Evolutionary conservation across 2,329 filamentous ascomycete genomes (phyloP).

Genomic region (Paraphaeosphaeria sporulosa): DNA sequence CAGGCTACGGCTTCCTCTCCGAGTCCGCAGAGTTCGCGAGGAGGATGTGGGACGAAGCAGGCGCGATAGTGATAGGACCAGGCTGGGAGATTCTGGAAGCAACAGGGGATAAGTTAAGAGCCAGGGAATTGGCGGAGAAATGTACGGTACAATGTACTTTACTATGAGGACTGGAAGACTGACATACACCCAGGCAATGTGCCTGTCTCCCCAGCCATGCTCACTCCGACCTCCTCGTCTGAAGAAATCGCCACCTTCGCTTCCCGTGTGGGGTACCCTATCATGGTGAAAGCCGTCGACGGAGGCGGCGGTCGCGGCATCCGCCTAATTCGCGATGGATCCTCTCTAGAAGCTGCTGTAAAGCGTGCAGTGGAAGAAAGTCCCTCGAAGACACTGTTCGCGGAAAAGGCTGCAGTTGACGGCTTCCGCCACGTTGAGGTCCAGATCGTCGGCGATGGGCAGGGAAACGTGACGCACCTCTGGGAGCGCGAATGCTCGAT

Average conservation of each 20-base stretch:
- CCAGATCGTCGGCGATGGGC: conserved; percentile 66
- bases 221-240: conserved; percentile 52
- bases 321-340: conserved; percentile 36
- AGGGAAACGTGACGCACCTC: conserved; percentile 60
- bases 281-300: conserved; percentile 72
- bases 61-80: conserved; percentile 61
- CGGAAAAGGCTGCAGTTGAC: conserved; percentile 68
- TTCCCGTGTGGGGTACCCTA: conserved; percentile 58
- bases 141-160: conserved; percentile 43
- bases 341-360: conserved; percentile 47
- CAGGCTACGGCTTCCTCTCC: conserved; percentile 69
- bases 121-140: conserved; percentile 59
- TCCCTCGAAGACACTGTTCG: conserved; percentile 64
- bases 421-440: conserved; percentile 69
- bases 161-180: not conserved
- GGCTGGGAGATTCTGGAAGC: conserved; percentile 63
- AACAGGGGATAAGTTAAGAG: conserved; percentile 65
- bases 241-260: conserved; percentile 66
- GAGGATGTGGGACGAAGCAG: conserved; percentile 59
- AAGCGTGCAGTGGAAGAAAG: conserved; percentile 65
- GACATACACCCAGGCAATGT: conserved; percentile 47
- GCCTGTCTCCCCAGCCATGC: conserved; percentile 60
- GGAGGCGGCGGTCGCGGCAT: conserved; percentile 69
- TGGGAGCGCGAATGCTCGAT: conserved; percentile 70
- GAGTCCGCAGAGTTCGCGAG: conserved; percentile 61